Percentiles rank a stretch among this genome's conserved stretches.
Conservation (phyloP, 441 rosid genomes). For the Omphalea diandra region DNA sequence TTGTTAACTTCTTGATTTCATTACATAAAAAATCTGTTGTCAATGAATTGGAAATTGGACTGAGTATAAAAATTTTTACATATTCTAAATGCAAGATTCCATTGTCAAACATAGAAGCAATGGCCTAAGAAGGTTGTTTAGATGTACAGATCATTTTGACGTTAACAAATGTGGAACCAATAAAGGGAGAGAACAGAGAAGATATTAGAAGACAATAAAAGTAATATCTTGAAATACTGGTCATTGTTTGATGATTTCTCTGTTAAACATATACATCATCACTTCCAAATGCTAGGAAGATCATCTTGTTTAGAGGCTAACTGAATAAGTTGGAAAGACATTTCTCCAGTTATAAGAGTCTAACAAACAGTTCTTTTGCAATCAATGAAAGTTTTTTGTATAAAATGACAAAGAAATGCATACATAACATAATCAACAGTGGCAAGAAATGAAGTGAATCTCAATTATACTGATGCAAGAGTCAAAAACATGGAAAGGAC, state of each 20-base stretch:
- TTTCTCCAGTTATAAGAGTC: neutral
- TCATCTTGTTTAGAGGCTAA: neutral
- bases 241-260: no score
- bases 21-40: neutral
- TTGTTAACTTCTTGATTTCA: neutral
- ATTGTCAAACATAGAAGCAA: neutral
- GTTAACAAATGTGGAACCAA: no score
- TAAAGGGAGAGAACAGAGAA: no score
- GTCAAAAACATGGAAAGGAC: slow-evolving; percentile 24
- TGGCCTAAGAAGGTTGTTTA: neutral
- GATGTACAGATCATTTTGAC: no score
- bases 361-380: neutral
- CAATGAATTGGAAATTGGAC: neutral
- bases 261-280: neutral
- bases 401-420: slow-evolving; percentile 2
- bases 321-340: neutral
- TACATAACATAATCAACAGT: neutral
- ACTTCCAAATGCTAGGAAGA: neutral
- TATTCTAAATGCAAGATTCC: neutral
- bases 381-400: neutral
- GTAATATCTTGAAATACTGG: no score
- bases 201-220: no score
- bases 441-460: slow-evolving; percentile 16
- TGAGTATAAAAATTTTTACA: no score
- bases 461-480: slow-evolving; percentile 18